Percentiles rank a stretch among this genome's conserved stretches.
Evolutionary conservation across 306 rosid genomes (phyloP).

Genomic region (Begonia loranthoides): DNA sequence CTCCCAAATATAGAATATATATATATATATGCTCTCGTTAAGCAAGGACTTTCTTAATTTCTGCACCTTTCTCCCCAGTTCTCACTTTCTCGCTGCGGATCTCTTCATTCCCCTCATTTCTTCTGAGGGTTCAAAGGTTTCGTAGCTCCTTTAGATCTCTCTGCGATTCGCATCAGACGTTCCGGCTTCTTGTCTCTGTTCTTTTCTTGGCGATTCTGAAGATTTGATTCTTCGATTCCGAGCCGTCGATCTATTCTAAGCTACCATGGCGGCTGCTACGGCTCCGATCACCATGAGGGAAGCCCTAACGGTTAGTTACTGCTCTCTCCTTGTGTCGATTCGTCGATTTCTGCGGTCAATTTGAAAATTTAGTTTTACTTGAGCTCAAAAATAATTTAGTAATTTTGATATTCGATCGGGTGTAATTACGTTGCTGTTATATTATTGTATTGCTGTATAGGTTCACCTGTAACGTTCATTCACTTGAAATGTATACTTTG

Average conservation of each 20-base stretch:
- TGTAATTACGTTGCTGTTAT: neutral
- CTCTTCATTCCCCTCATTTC: no score
- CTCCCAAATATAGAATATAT: no score
- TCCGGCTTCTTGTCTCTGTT: slow-evolving; percentile 17
- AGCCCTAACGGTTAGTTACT: slow-evolving; percentile 64
- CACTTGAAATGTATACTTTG: neutral
- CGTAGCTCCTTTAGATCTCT: slow-evolving; percentile 48
- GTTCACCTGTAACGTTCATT: neutral
- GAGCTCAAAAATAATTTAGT: neutral
- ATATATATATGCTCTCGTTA: no score
- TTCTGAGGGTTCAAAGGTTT: slow-evolving; percentile 14
- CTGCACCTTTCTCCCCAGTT: no score
- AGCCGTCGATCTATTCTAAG: neutral
- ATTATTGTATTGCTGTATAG: neutral
- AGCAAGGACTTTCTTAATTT: no score
- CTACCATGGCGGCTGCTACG: slow-evolving; percentile 88
- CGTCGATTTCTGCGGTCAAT: slow-evolving; percentile 13
- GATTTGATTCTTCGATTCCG: slow-evolving; percentile 24
- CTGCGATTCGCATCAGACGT: slow-evolving; percentile 32
- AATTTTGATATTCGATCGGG: neutral
- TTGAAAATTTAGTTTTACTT: slow-evolving; percentile 5
- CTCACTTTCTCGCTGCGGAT: no score
- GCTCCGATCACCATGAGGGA: slow-evolving; percentile 98
- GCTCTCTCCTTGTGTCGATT: neutral
- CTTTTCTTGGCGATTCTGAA: slow-evolving; percentile 8